These are phyloP conservation scores for Spongiforma sp. DNA, from an alignment of 1,284 basidiomycete species.

Conservation along the genomic window DNA sequence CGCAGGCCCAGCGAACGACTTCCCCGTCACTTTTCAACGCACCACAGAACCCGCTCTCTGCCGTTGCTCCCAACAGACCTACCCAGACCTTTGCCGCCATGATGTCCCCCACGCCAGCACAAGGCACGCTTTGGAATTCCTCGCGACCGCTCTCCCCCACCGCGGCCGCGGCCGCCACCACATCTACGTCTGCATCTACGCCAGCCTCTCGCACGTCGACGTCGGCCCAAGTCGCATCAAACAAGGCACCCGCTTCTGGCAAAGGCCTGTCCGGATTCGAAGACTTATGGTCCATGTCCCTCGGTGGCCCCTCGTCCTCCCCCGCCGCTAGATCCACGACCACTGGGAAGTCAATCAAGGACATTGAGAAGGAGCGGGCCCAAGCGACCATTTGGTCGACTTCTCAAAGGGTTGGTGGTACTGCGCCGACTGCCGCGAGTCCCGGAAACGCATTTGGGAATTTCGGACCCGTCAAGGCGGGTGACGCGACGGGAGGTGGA, in stretches of 20 bases:
- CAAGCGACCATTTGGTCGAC: conserved; percentile 78
- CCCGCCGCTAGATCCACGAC: conserved; percentile 31
- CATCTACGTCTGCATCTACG: neutral
- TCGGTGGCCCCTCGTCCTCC: conserved; percentile 51
- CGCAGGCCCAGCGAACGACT: conserved; percentile 16
- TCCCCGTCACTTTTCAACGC: conserved; percentile 18
- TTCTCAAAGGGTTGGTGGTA: conserved; percentile 37
- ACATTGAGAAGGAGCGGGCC: conserved; percentile 86
- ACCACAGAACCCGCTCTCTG: conserved; percentile 20
- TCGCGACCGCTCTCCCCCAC: conserved; percentile 33
- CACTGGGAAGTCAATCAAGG: conserved; percentile 79
- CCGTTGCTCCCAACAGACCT: conserved; percentile 22
- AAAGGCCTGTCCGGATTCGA: conserved; percentile 69
- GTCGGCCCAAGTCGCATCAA: conserved; percentile 8
- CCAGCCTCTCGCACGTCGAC: conserved; percentile 12
- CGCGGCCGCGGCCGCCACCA: too few species aligned
- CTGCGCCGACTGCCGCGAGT: conserved; percentile 11
- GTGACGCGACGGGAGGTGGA: conserved; percentile 35
- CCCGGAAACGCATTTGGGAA: conserved; percentile 51
- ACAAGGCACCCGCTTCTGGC: conserved; percentile 26
- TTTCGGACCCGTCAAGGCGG: conserved; percentile 39
- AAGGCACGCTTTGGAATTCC: conserved; percentile 28
- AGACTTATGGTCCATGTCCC: conserved; percentile 88
- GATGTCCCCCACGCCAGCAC: conserved; percentile 27
- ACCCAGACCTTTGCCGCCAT: conserved; percentile 21